Conservation (phyloP, 495 filamentous ascomycete genomes). For the Diplogelasinospora grovesii region DNA sequence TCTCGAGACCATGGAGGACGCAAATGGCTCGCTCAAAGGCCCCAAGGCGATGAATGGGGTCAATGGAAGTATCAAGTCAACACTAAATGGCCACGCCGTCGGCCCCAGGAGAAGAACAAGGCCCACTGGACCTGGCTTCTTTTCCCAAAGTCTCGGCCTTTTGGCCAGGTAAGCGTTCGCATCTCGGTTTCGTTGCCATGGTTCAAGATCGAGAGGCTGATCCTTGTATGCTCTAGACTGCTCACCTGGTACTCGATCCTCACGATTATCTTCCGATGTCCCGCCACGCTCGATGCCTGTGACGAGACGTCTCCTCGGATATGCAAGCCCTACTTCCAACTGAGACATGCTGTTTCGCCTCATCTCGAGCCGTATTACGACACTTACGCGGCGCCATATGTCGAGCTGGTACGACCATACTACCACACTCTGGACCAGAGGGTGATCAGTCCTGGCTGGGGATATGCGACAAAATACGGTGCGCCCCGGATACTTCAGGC, state of each 20-base stretch:
- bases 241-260: slow-evolving; percentile 79
- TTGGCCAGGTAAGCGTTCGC: slow-evolving; percentile 51
- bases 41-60: slow-evolving; percentile 17
- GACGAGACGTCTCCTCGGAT: slow-evolving; percentile 66
- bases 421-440: slow-evolving; percentile 56
- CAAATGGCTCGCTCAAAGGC: slow-evolving; percentile 29
- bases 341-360: slow-evolving; percentile 61
- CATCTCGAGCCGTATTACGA: slow-evolving; percentile 84
- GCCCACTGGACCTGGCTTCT: slow-evolving; percentile 31
- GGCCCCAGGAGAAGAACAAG: slow-evolving; percentile 13
- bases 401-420: slow-evolving; percentile 71
- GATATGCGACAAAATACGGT: slow-evolving; percentile 66
- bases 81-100: slow-evolving; percentile 25
- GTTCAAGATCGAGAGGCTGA: slow-evolving; percentile 4
- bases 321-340: slow-evolving; percentile 76
- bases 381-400: slow-evolving; percentile 72
- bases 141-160: slow-evolving; percentile 48
- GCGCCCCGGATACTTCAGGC: slow-evolving; percentile 65
- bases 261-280: slow-evolving; percentile 77
- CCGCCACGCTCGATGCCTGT: slow-evolving; percentile 57
- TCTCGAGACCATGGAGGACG: slow-evolving; percentile 21
- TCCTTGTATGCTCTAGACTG: slow-evolving; percentile 47
- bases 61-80: slow-evolving; percentile 21
- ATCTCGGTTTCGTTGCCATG: not conserved
- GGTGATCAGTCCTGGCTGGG: slow-evolving; percentile 59